Evolutionary conservation across 176 grass and related monocot genomes (phyloP).

Genomic region (Coix lacrymajobi): DNA sequence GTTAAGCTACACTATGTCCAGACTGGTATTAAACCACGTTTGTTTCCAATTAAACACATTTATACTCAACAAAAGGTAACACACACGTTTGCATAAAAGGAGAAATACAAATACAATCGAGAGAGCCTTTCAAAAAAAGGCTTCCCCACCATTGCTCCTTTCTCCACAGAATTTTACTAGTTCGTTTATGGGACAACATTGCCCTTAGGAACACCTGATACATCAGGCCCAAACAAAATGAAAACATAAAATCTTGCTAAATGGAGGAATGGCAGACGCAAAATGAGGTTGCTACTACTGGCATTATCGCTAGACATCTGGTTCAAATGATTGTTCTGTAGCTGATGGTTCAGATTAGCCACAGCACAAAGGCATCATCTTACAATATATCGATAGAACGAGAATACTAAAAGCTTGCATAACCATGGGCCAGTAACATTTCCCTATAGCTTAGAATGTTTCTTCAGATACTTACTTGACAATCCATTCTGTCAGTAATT

Average conservation of each 20-base stretch:
- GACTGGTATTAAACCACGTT: not conserved
- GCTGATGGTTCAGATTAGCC: not conserved
- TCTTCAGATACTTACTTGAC: slow-evolving; percentile 64
- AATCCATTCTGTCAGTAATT: slow-evolving; percentile 99
- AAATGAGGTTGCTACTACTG: not conserved
- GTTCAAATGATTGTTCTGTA: not conserved
- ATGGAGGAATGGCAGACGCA: not conserved
- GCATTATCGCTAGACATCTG: not conserved
- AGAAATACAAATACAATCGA: not conserved
- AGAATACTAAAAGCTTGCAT: not conserved
- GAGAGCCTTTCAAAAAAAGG: not conserved
- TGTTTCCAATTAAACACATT: not conserved
- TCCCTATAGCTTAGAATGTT: not conserved
- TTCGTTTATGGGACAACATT: not conserved
- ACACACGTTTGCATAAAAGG: not conserved
- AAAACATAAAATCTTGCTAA: not conserved
- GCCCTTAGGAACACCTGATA: not conserved
- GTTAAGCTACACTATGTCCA: slow-evolving; percentile 1
- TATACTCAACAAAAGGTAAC: not conserved
- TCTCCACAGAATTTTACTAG: not conserved
- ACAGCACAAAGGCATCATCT: not conserved
- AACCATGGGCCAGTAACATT: not conserved
- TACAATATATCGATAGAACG: not conserved
- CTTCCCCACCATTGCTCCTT: not conserved
- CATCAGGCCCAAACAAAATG: not conserved